These are phyloP conservation scores for Gnomoniopsis smithogilvyi DNA, from an alignment of 2,329 filamentous ascomycete genomes.

Conservation along the genomic window DNA sequence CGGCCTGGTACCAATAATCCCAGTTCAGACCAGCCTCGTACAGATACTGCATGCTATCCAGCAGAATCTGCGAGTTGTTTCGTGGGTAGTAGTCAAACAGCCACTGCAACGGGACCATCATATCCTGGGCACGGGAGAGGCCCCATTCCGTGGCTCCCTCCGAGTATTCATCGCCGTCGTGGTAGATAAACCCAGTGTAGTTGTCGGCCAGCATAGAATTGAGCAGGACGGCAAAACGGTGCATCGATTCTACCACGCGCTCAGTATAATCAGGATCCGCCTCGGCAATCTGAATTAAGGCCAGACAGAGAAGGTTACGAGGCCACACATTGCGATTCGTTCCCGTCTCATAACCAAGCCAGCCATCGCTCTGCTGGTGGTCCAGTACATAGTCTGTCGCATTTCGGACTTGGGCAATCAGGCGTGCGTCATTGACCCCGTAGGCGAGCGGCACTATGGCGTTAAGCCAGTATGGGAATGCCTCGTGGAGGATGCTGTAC, in stretches of 20 bases:
- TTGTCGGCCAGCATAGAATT: constrained; percentile 50
- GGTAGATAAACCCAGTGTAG: constrained; percentile 44
- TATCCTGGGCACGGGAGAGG: constrained; percentile 30
- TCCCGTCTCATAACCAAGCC: constrained; percentile 50
- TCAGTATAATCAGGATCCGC: constrained; percentile 40
- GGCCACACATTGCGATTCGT: constrained; percentile 49
- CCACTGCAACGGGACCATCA: constrained; percentile 32
- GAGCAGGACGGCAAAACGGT: constrained; percentile 45
- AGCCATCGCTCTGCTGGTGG: constrained; percentile 49
- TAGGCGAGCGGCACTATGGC: constrained; percentile 55
- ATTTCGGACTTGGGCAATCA: constrained; percentile 46
- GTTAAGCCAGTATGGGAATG: constrained; percentile 57
- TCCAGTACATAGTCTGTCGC: constrained; percentile 44
- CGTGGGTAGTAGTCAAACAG: constrained; percentile 28
- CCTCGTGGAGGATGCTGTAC: constrained; percentile 52
- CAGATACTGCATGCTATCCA: constrained; percentile 5
- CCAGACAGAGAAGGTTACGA: constrained; percentile 47
- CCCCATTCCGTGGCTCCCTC: constrained; percentile 30
- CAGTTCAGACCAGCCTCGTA: constrained; percentile 10
- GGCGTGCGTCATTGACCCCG: constrained; percentile 39
- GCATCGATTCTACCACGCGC: constrained; percentile 45
- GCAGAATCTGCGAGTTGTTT: constrained; percentile 24
- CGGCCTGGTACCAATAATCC: constrained; percentile 12
- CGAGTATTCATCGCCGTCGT: constrained; percentile 37
- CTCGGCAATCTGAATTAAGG: constrained; percentile 46